Conservation (phyloP, 2,329 filamentous ascomycete genomes). For the Aspergillus fumigatiaffinis region DNA sequence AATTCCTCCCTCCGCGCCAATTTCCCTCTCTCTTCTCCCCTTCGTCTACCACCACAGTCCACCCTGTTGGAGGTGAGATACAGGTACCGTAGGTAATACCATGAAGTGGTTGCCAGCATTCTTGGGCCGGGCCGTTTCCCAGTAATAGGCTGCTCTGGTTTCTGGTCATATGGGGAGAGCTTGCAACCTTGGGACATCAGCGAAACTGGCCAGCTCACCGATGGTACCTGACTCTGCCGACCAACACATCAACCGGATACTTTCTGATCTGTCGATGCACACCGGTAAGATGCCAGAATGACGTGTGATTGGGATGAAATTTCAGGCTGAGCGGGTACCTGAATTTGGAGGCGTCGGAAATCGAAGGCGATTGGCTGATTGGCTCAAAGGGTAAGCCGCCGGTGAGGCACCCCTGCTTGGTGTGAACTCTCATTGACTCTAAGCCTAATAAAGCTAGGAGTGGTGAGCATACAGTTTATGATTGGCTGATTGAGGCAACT, state of each 20-base stretch:
- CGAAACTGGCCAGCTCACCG: neutral
- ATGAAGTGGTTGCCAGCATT: neutral
- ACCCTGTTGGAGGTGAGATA: neutral
- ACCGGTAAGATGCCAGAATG: neutral
- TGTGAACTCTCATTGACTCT: neutral
- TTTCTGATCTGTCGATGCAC: neutral
- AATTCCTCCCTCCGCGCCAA: neutral
- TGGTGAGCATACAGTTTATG: neutral
- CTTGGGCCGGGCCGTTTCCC: neutral
- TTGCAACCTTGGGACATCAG: neutral
- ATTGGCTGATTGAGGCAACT: neutral
- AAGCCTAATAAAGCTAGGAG: neutral
- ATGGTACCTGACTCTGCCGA: neutral
- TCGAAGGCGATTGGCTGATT: constrained; percentile 2
- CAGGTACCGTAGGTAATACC: neutral
- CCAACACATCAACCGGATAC: neutral
- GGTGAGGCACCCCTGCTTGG: neutral
- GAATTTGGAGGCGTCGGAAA: constrained; percentile 1
- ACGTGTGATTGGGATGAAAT: constrained; percentile 4
- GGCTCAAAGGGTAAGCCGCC: constrained; percentile 1
- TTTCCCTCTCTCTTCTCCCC: neutral
- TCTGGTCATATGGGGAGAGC: neutral
- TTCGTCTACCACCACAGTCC: constrained; percentile 4
- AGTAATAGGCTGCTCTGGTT: neutral
- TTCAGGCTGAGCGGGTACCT: constrained; percentile 1